Evolutionary conservation across 2,329 filamentous ascomycete genomes (phyloP), one percentile per base, ranked within the genome.

Genomic region (Microdochium paspali): DNA sequence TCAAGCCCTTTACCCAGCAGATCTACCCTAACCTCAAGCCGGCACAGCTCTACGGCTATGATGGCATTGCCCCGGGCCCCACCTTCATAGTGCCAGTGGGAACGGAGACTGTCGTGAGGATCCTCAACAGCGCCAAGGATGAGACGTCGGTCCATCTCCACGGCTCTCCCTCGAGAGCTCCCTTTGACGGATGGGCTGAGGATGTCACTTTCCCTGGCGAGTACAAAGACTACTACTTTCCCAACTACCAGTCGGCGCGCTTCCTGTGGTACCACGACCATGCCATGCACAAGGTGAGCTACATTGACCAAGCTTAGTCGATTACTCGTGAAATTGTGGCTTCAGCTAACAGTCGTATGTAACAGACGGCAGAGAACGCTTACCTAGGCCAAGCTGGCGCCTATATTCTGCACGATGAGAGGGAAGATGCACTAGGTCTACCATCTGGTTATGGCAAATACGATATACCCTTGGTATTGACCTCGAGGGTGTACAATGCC

Each of bases 201-300:
- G 77, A 80, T 50, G 62, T 67, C n/a, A 72, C 73, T 1, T 44
- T 60, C 1, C 68, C 70, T 0, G 74, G 74, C 1, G 62, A 80
- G 54, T 79, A 72, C 61, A 80, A 82, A 58, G 79, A 58, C 45
- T 58, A 40, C 58, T 82, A 80, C 58, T 82, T 79, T 53, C 77
- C 77, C 10, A 82, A 81, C 56, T 62, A 58, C 13, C 71, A 80
- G 55, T 67, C 65, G 32, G 74, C 69, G 1, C 68, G 77, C 31
- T 67, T 74, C 0, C 64, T 80, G 25, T 82, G 78, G 78, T 81
- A 81, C 52, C 76, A 81, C 53, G 73, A 72, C 50, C 65, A 67
- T 48, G 64, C 66, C 13, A 58, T 69, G 46, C 57, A 61, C 24
- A 57, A 61, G 21, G 63, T 62, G 35, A 54, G 61, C 18, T 1